Evolutionary conservation across 306 rosid species (phyloP).

Genomic region (Inga laurina): DNA sequence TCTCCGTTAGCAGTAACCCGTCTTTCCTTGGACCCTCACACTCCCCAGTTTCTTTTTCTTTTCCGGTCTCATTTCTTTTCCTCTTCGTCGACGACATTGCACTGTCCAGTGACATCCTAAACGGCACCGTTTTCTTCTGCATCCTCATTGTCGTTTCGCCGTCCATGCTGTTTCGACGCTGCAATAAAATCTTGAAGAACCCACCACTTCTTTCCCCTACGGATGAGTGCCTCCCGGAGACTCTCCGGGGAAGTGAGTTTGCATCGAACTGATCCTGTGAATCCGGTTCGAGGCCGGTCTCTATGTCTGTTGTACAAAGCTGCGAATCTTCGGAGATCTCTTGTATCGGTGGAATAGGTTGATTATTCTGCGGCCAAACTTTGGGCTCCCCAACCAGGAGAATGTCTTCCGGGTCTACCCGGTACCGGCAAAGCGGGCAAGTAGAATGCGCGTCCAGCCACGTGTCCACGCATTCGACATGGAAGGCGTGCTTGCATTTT

Average conservation of each 20-base stretch:
- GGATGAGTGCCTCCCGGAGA: constrained; percentile 74
- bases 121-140: constrained; percentile 41
- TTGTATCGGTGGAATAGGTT: constrained; percentile 2
- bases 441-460: constrained; percentile 99
- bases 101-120: constrained; percentile 69
- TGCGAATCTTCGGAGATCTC: constrained; percentile 5
- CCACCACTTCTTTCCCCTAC: constrained; percentile 48
- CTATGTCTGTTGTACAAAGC: constrained; percentile 25
- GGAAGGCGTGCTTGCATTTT: constrained; percentile 92
- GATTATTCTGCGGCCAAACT: not conserved
- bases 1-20: constrained; percentile 49
- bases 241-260: constrained; percentile 34
- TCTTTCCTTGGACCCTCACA: constrained; percentile 63
- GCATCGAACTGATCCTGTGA: not conserved
- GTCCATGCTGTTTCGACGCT: not conserved
- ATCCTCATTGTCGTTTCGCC: not conserved
- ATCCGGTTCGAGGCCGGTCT: constrained; percentile 16
- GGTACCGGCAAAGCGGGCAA: constrained; percentile 81
- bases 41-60: constrained; percentile 32
- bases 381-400: constrained; percentile 51
- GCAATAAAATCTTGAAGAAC: constrained; percentile 8
- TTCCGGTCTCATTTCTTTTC: constrained; percentile 29
- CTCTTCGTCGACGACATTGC: not conserved
- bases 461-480: constrained; percentile 93
- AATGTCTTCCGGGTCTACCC: constrained; percentile 89